Percentiles rank a stretch among this genome's conserved stretches.
Conservation (phyloP, 441 rosid species). For the Gossypium schwendimanii region DNA sequence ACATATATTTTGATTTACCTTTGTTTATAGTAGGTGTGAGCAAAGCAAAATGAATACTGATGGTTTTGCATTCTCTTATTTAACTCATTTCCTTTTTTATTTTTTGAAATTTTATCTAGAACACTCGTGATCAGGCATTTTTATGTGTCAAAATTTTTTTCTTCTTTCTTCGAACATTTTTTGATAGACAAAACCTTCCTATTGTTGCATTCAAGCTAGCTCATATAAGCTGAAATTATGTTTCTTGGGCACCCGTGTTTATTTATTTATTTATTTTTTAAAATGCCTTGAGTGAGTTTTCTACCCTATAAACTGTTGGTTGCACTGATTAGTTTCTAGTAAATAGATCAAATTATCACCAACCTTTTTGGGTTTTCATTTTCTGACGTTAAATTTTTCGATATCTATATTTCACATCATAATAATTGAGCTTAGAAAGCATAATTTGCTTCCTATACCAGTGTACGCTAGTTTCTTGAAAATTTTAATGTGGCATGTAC, state of each 20-base stretch:
- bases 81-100: background rate
- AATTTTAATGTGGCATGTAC: conserved; percentile 15
- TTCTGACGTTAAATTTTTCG: background rate
- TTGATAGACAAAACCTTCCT: background rate
- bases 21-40: background rate
- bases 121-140: background rate
- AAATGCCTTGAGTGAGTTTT: background rate
- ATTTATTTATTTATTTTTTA: too few species aligned
- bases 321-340: background rate
- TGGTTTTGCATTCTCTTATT: background rate
- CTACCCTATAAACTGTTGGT: background rate
- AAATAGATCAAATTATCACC: background rate
- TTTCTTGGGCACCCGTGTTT: background rate
- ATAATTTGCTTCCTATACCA: background rate
- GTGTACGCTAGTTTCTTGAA: conserved; percentile 2
- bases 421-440: background rate
- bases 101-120: background rate
- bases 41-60: background rate
- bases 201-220: background rate
- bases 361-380: background rate
- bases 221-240: background rate
- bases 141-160: background rate
- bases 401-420: background rate
- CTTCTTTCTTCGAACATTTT: background rate
- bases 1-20: background rate